A percentile compares a stretch with the other conserved stretches of the same genome.
These are phyloP conservation scores for Setomelanomma holmii DNA, from an alignment of 2,329 filamentous ascomycete species.

Conservation along the genomic window DNA sequence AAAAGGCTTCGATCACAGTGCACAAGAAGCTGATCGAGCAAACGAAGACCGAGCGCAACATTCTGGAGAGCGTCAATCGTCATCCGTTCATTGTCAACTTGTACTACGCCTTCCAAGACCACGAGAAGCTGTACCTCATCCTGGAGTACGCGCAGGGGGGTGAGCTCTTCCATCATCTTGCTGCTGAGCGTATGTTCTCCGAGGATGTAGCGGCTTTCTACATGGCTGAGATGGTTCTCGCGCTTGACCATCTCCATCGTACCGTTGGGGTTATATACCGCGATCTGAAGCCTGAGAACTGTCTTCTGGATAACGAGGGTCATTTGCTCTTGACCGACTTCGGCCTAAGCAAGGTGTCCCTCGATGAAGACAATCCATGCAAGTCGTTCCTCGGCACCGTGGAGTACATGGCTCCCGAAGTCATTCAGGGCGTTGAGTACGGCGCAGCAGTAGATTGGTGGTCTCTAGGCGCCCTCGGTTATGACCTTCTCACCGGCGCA, in stretches of 20 bases:
- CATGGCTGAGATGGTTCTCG: slow-evolving; percentile 97
- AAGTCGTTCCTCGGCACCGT: slow-evolving; percentile 93
- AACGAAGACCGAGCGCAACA: slow-evolving; percentile 94
- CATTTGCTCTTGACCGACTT: slow-evolving; percentile 97
- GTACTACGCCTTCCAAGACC: slow-evolving; percentile 98
- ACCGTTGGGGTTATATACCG: slow-evolving; percentile 94
- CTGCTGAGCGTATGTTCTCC: slow-evolving; percentile 92
- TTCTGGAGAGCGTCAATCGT: slow-evolving; percentile 92
- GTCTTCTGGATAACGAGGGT: slow-evolving; percentile 86
- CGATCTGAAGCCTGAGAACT: slow-evolving; percentile 97
- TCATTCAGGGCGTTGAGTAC: slow-evolving; percentile 86
- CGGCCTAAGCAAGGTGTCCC: slow-evolving; percentile 91
- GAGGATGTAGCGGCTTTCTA: slow-evolving; percentile 93
- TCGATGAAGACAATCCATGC: slow-evolving; percentile 75
- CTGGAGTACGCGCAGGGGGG: slow-evolving; percentile 97
- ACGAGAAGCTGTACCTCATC: slow-evolving; percentile 96
- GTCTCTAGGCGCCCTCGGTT: slow-evolving; percentile 92
- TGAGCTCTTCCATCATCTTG: slow-evolving; percentile 94
- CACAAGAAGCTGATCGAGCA: slow-evolving; percentile 97
- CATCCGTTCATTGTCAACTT: slow-evolving; percentile 98
- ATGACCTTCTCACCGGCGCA: slow-evolving; percentile 88
- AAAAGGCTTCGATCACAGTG: slow-evolving; percentile 92
- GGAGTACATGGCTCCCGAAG: slow-evolving; percentile 98
- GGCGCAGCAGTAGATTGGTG: slow-evolving; percentile 98
- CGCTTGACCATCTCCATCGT: slow-evolving; percentile 89